Base-by-base conservation (phyloP, 106 monocot species). In the Dendrobium chrysotoxum region DNA sequence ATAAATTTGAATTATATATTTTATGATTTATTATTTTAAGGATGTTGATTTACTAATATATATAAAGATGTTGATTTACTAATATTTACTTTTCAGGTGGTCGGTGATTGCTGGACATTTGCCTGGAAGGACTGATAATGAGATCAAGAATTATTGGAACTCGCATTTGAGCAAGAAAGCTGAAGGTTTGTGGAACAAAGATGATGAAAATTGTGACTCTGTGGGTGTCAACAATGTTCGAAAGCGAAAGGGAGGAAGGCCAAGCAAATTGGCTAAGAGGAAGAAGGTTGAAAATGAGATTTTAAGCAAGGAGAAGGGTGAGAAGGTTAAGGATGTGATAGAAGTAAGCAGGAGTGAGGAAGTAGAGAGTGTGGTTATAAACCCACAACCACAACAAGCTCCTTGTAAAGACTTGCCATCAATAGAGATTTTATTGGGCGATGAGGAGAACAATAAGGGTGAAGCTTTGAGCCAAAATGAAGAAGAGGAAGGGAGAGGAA, bases 101-200 rank as follows among this genome's bases (percentile, higher is more conserved):
- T 76, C 76, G 0, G 76, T 76, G 76, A 76, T 76, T 13, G 76
- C 76, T 3, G 76, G 76, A n/a, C 76, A 76, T 47, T 47, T 76
- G 5, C 76, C 76, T 1, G 76, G 76, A 15, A 45, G 76, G 15
- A 76, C 76, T 15, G 76, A 76, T 18, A 76, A 76, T 15, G 76
- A 76, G 76, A 76, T 76, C 21, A 76, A 76, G 47, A 76, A 76
- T 26, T 76, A 76, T 7, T 76, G 76, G 76, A 76, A 76, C 76
- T 76, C 76, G 2, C 76, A 76, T 47, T 26, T 76, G 8, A 76
- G 76, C 47, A 76, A 47, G 76, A 76, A 76, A 47, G 28, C 28
- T 7, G 76, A 76, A 4, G 47, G 47, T 5, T 50, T 20, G 23
- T 10, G 1, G 0, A 28, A 28, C 44, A 45, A 76, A 47, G 76